These are phyloP conservation scores for Ganoderma lucidum DNA, from an alignment of 1,284 basidiomycete species.

Conservation along the genomic window DNA sequence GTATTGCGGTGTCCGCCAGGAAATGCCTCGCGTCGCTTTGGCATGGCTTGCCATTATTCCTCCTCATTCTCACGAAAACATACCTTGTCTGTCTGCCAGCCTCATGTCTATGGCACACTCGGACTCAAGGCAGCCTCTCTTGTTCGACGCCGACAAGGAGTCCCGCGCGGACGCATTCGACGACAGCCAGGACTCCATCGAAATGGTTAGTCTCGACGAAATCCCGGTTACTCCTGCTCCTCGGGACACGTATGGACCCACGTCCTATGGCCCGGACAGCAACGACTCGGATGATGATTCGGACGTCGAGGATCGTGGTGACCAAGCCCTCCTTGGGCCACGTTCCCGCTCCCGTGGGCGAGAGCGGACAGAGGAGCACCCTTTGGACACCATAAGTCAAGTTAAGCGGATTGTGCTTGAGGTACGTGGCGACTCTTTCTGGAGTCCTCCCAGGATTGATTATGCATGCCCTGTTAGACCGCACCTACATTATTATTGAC, in stretches of 20 bases:
- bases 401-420: conserved; percentile 69
- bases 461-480: conserved; percentile 54
- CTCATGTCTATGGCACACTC: conserved; percentile 16
- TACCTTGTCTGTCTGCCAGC: conserved; percentile 4
- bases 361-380: conserved; percentile 32
- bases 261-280: conserved; percentile 36
- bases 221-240: conserved; percentile 41
- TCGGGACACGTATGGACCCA: conserved; percentile 26
- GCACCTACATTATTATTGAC: conserved; percentile 78
- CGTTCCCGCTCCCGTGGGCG: conserved; percentile 37
- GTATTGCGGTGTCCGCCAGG: conserved; percentile 2
- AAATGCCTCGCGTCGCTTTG: background rate
- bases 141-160: conserved; percentile 28
- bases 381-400: conserved; percentile 53
- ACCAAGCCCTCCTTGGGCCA: conserved; percentile 44
- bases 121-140: conserved; percentile 27
- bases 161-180: conserved; percentile 26
- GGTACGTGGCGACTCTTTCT: conserved; percentile 45
- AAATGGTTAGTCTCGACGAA: conserved; percentile 46
- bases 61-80: conserved; percentile 1
- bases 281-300: conserved; percentile 39
- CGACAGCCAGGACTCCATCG: conserved; percentile 42
- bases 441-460: background rate
- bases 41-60: background rate
- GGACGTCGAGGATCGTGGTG: conserved; percentile 44